phyloP scores from a whole-genome alignment of 1,139 yeast species.

The Sugiyamaella pinicola region DNA sequence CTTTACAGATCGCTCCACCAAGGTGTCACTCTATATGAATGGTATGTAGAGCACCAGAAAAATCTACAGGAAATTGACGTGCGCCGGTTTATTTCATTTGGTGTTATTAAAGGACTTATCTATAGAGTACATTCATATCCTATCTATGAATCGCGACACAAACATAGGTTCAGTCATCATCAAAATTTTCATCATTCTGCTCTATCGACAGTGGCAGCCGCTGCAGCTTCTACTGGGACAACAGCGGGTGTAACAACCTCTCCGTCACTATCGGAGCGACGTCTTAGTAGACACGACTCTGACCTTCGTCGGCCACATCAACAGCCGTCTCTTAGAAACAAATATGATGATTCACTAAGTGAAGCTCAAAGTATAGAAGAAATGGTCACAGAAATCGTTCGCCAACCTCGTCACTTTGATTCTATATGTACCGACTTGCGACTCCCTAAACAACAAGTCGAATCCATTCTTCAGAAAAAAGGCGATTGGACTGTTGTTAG shows the following conservation, averaged over 20 bases:
- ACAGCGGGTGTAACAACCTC: neutral
- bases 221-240: constrained; percentile 10
- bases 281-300: constrained; percentile 16
- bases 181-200: constrained; percentile 6
- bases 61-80: constrained; percentile 69
- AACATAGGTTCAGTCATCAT: constrained; percentile 17
- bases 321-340: constrained; percentile 5
- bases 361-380: constrained; percentile 42
- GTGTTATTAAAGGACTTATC: constrained; percentile 76
- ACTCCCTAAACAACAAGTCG: constrained; percentile 57
- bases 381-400: constrained; percentile 51
- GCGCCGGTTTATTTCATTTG: constrained; percentile 83
- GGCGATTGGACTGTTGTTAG: constrained; percentile 40
- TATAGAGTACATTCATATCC: constrained; percentile 84
- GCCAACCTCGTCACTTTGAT: constrained; percentile 62
- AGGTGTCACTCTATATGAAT: constrained; percentile 74
- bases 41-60: constrained; percentile 71
- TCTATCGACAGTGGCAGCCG: constrained; percentile 23
- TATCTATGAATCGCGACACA: constrained; percentile 45
- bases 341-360: constrained; percentile 7
- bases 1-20: constrained; percentile 79
- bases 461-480: constrained; percentile 30
- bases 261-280: constrained; percentile 35
- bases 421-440: constrained; percentile 71
- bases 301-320: constrained; percentile 21